Evolutionary conservation across 1,284 basidiomycete genomes (phyloP), one percentile per base, ranked within the genome.

Genomic region (Apiotrichum porosum): DNA sequence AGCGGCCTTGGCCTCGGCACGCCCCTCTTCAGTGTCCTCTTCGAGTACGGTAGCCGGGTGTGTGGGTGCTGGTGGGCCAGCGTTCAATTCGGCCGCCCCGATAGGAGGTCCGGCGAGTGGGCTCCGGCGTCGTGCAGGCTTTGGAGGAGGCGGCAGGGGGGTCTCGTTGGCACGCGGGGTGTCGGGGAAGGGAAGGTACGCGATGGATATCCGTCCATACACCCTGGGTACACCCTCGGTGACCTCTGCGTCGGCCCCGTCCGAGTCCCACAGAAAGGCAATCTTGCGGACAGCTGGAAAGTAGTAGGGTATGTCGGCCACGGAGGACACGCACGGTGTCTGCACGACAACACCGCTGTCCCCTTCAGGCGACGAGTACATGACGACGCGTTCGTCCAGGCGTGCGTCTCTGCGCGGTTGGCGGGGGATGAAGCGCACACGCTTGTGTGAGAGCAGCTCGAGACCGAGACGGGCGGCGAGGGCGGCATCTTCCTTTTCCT

Each of bases 241-340:
- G 15, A 40, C 39, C 22, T 48, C 39, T 19, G 30, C 51, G 15
- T 37, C 41, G 10, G 28, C 49, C 26, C 18, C 49, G 9, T 35
- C 15, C 4, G 57, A 44, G 40, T 63, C 56, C 56, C 62, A 73
- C 13, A 48, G 10, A 44, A 66, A 73, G 3, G 66, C 68, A 1
- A 75, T 45, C 40, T 62, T 60, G 13, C 53, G 48, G 0, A 75
- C 64, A 2, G 61, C 48, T 3, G 73, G 73, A 47, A 73, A 69
- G 52, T 68, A 73, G 50, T 64, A 73, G 1, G 73, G 73, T 12
- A 73, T 53, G 3, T 69, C 61, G 13, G 53, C 57, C 10, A 49
- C 50, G 2, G 22, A 23, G 37, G 54, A 42, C 0, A 66, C 67
- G 31, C 62, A 48, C 1, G 68, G 68, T 14, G 60, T 50, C 38